A percentile compares a stretch with the other conserved stretches of the same genome.
Conservation (phyloP, 2,329 filamentous ascomycete species). For the Pseudocercospora ulei region DNA sequence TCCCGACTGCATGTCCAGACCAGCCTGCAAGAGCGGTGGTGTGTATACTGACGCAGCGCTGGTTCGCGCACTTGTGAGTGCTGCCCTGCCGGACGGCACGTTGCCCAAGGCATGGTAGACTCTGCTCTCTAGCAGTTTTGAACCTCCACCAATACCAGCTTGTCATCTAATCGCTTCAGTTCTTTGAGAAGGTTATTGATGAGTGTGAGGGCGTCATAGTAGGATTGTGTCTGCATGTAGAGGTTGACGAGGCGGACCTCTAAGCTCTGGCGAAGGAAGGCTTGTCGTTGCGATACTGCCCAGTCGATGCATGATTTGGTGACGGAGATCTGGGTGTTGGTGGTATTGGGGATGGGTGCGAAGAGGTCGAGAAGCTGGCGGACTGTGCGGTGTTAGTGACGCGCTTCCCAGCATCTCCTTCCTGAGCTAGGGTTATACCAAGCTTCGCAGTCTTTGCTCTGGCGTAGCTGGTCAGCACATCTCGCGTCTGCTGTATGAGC, state of each 20-base stretch:
- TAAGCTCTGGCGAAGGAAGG: slow-evolving; percentile 95
- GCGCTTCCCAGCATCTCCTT: too few relatives aligned
- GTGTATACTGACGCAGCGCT: slow-evolving; percentile 96
- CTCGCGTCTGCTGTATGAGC: slow-evolving; percentile 79
- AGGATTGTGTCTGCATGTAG: slow-evolving; percentile 94
- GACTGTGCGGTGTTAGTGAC: slow-evolving; percentile 41
- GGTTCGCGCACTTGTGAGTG: slow-evolving; percentile 85
- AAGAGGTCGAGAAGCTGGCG: slow-evolving; percentile 95
- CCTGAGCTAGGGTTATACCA: slow-evolving; percentile 57
- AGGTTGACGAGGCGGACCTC: slow-evolving; percentile 88
- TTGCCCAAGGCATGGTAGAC: slow-evolving; percentile 97
- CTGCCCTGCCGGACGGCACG: slow-evolving; percentile 87
- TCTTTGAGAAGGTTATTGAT: slow-evolving; percentile 95
- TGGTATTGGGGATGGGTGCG: slow-evolving; percentile 83
- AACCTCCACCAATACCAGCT: slow-evolving; percentile 93
- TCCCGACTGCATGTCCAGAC: slow-evolving; percentile 96
- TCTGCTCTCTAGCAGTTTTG: slow-evolving; percentile 90
- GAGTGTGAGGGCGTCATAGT: slow-evolving; percentile 91
- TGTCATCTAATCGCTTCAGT: slow-evolving; percentile 95
- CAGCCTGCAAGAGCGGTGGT: slow-evolving; percentile 84
- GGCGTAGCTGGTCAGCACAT: slow-evolving; percentile 86
- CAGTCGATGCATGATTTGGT: slow-evolving; percentile 99
- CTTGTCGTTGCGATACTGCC: slow-evolving; percentile 86
- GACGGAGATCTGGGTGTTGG: slow-evolving; percentile 85
- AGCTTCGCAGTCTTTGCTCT: slow-evolving; percentile 98